Base-by-base conservation (phyloP, 106 monocot genomes). In the Posidonia australis region DNA sequence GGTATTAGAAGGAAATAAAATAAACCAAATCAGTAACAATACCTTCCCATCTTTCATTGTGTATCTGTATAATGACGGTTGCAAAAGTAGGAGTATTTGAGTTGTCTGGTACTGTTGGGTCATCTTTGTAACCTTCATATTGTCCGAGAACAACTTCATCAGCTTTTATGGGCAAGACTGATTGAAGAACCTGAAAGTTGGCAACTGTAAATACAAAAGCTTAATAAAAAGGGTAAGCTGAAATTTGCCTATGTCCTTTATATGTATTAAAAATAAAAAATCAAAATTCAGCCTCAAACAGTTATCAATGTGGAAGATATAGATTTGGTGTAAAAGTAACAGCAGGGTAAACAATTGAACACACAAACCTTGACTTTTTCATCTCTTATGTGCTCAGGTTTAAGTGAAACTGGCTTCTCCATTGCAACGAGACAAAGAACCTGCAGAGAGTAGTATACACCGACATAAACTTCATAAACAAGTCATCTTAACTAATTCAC, bases 41-140 rank as follows among this genome's bases (percentile, higher is more conserved):
- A 91, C 91, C 91, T 79, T 91, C 91, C 91, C 91, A 91, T 91
- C 91, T 81, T 79, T 91, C 91, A 79, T 84, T 91, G 68, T 91
- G 81, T 74, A 91, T 86, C 29, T 70, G 57, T 21, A 91, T 46
- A 72, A 91, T 43, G 45, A 91, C 79, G 63, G 83, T 79, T 42
- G 91, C 83, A 81, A 91, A 91, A 44, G 91, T 91, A 27, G 91
- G 91, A 16, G 91, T 91, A 67, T 86, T 91, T 4, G 91, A 91
- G 29, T 51, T 67, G 25, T 83, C 60, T 63, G 91, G 67, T 68
- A 91, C 91, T 29, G 91, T 91, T 67, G 81, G 79, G 51, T 91
- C 91, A 79, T 91, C 86, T 69, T 59, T 86, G 68, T 91, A 91
- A 32, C 91, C 91, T 26, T 86, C 91, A 55, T 91, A 91, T 70